Evolutionary conservation across 2,329 filamentous ascomycete species (phyloP).

Genomic region (Fusarium sp.): DNA sequence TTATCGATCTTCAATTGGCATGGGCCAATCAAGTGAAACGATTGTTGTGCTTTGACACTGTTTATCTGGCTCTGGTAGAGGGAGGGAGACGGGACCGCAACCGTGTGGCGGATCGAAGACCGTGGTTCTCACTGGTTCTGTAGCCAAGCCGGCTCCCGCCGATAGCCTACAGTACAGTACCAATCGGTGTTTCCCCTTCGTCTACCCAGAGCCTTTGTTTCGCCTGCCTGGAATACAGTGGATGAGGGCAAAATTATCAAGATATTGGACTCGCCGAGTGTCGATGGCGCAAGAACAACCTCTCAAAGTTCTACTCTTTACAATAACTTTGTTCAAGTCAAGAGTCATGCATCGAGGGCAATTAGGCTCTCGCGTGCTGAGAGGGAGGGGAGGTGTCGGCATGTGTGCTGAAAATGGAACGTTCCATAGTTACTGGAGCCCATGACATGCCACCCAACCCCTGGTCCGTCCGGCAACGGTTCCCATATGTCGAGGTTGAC

Average conservation of each 20-base stretch:
- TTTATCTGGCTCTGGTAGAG: conserved; percentile 8
- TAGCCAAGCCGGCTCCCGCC: conserved; percentile 35
- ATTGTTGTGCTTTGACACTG: conserved; percentile 1
- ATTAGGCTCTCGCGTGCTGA: background rate
- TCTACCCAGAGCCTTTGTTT: conserved; percentile 13
- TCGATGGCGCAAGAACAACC: background rate
- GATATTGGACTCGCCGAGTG: background rate
- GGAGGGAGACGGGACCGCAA: background rate
- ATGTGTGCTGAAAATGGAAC: conserved; percentile 34
- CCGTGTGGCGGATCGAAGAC: conserved; percentile 17
- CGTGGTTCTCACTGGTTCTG: conserved; percentile 23
- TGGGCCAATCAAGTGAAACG: conserved; percentile 12
- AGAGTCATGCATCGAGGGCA: background rate
- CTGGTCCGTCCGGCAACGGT: conserved; percentile 20
- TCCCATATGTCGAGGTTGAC: conserved; percentile 17
- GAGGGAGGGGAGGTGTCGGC: background rate
- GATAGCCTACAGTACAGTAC: conserved; percentile 31
- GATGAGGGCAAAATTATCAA: background rate
- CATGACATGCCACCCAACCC: conserved; percentile 33
- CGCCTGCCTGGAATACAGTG: background rate
- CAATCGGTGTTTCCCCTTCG: conserved; percentile 8
- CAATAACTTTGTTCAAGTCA: background rate
- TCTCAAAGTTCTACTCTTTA: background rate
- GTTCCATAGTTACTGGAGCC: conserved; percentile 36
- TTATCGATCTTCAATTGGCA: conserved; percentile 8